A percentile compares a stretch with the other conserved stretches of the same genome.
These are phyloP conservation scores for Calonectria ilicicola DNA, from an alignment of 2,329 filamentous ascomycete species.

Conservation along the genomic window DNA sequence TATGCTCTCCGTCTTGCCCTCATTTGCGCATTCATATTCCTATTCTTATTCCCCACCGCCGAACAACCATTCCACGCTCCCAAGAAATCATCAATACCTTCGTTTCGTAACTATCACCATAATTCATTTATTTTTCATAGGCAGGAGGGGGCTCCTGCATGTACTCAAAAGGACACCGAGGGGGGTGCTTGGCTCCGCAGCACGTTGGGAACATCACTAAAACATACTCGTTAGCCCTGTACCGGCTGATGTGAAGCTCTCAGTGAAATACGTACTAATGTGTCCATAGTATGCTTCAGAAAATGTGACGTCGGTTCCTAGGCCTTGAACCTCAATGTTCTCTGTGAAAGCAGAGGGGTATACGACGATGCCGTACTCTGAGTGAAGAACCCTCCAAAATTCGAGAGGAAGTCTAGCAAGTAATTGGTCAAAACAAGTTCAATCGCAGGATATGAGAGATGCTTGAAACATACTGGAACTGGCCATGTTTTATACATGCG, in stretches of 20 bases:
- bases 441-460: background rate
- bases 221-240: constrained; percentile 22
- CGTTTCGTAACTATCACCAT: background rate
- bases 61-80: too few species aligned
- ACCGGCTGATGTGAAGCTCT: background rate
- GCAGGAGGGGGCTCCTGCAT: constrained; percentile 52
- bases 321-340: constrained; percentile 46
- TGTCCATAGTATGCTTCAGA: constrained; percentile 53
- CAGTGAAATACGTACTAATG: constrained; percentile 44
- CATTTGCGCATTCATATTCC: background rate
- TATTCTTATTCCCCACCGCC: too few species aligned
- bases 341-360: constrained; percentile 55
- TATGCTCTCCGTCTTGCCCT: background rate
- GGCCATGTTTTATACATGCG: constrained; percentile 51
- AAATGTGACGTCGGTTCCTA: constrained; percentile 50
- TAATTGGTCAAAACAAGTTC: background rate
- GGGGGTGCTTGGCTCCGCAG: constrained; percentile 43
- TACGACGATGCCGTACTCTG: constrained; percentile 55
- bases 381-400: constrained; percentile 53
- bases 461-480: constrained; percentile 48
- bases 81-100: background rate
- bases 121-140: constrained; percentile 44
- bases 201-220: constrained; percentile 52
- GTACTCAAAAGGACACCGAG: constrained; percentile 53
- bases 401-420: constrained; percentile 47